Evolutionary conservation across 1,284 basidiomycete species (phyloP).

Genomic region (Lignosus rhinocerotis): DNA sequence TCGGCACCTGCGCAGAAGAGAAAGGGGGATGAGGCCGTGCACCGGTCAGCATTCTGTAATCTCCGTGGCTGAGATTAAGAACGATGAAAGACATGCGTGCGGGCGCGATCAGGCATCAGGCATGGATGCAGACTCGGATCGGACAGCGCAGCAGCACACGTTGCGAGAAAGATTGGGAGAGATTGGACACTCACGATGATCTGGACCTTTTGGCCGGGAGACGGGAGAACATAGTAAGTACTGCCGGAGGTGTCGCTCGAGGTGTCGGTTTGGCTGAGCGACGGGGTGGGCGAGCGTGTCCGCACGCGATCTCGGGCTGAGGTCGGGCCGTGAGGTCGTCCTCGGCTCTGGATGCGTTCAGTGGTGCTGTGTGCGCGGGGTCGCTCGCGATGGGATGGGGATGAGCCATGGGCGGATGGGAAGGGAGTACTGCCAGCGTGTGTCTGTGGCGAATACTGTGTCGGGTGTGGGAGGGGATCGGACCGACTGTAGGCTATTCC

Average conservation of each 20-base stretch:
- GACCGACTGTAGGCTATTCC: conserved; percentile 34
- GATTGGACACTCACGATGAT: conserved; percentile 56
- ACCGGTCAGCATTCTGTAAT: conserved; percentile 11
- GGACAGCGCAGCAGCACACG: conserved; percentile 7
- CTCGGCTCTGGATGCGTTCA: conserved; percentile 9
- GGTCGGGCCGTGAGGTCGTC: conserved; percentile 13
- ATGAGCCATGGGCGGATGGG: conserved; percentile 22
- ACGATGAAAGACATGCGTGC: conserved; percentile 7
- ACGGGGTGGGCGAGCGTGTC: conserved; percentile 24
- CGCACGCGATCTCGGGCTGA: conserved; percentile 18
- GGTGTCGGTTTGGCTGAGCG: conserved; percentile 36
- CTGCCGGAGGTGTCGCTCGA: conserved; percentile 57
- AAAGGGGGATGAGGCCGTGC: neutral
- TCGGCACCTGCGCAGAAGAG: conserved; percentile 29
- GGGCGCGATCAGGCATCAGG: neutral
- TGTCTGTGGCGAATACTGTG: conserved; percentile 18
- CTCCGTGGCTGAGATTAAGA: conserved; percentile 2
- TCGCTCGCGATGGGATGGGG: conserved; percentile 12
- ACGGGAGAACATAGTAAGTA: conserved; percentile 72
- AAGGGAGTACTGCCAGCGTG: conserved; percentile 18
- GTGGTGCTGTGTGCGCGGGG: conserved; percentile 17
- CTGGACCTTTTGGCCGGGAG: conserved; percentile 66
- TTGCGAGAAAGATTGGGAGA: conserved; percentile 5
- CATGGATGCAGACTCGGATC: neutral
- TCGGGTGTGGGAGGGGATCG: conserved; percentile 28